These are phyloP conservation scores for Linnemannia schmuckeri DNA, from an alignment of 192 early-diverging fungal species.

Conservation along the genomic window DNA sequence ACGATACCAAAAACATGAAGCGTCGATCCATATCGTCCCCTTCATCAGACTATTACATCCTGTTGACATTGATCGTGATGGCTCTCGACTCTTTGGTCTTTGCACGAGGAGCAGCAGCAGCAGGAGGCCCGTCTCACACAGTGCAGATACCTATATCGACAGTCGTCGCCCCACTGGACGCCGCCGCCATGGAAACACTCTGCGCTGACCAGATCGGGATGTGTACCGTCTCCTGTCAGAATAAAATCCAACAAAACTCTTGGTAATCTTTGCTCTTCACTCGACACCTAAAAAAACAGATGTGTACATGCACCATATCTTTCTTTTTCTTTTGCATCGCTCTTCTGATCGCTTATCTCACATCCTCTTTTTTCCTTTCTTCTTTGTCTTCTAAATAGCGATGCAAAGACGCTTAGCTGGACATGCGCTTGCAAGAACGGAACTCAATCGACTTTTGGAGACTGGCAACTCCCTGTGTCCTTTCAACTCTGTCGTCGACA, in stretches of 20 bases:
- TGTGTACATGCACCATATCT: background rate
- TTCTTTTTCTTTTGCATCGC: background rate
- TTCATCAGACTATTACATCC: background rate
- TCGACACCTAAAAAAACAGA: background rate
- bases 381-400: conserved; percentile 4
- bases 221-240: conserved; percentile 39
- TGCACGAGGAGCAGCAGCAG: background rate
- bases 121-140: background rate
- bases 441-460: background rate
- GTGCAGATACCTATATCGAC: background rate
- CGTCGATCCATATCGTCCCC: background rate
- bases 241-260: conserved; percentile 9
- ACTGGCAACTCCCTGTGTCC: conserved; percentile 34
- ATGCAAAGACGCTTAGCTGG: conserved; percentile 21
- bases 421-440: conserved; percentile 9
- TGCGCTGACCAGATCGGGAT: conserved; percentile 37
- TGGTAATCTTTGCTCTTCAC: background rate
- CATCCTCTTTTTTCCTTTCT: background rate
- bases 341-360: background rate
- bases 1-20: background rate
- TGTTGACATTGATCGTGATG: background rate
- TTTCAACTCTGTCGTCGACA: conserved; percentile 38
- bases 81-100: background rate
- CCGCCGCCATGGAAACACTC: conserved; percentile 6
- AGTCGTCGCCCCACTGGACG: background rate